Percentiles rank a stretch among this genome's conserved stretches.
Evolutionary conservation across 345 rosid species (phyloP).

Genomic region (Hibiscus mutabilis): DNA sequence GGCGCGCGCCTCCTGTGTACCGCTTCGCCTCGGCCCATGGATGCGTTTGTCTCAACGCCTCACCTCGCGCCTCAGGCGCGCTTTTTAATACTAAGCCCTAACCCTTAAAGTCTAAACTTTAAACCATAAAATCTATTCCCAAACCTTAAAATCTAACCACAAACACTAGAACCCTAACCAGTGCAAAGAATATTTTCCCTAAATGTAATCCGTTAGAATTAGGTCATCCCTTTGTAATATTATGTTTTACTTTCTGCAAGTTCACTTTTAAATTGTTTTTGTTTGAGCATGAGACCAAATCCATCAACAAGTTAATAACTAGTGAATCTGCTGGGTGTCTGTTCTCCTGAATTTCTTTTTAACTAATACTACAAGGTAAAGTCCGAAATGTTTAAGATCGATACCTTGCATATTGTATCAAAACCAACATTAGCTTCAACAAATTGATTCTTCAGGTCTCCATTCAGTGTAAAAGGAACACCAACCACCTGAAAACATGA

Average conservation of each 20-base stretch:
- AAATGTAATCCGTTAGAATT: not conserved
- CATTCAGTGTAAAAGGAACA: constrained; percentile 93
- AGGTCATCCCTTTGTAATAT: not conserved
- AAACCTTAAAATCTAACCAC: too few species aligned
- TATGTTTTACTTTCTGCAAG: not conserved
- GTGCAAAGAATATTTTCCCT: too few species aligned
- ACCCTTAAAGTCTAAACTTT: too few species aligned
- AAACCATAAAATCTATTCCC: too few species aligned
- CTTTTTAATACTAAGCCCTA: too few species aligned
- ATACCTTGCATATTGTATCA: constrained; percentile 97
- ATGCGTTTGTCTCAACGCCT: too few species aligned
- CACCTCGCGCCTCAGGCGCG: too few species aligned
- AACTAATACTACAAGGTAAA: not conserved
- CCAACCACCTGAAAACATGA: constrained; percentile 69
- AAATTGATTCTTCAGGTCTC: constrained; percentile 94
- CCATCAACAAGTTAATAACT: not conserved
- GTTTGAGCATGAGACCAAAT: not conserved
- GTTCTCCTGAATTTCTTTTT: not conserved
- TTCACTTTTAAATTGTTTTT: not conserved
- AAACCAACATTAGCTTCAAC: constrained; percentile 96
- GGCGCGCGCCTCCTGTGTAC: too few species aligned
- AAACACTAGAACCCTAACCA: too few species aligned
- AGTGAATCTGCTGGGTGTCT: not conserved
- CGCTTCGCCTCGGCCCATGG: too few species aligned
- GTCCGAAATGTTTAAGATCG: not conserved